Evolutionary conservation across 2,329 filamentous ascomycete genomes (phyloP).

Genomic region (Arthrobotrys iridis): DNA sequence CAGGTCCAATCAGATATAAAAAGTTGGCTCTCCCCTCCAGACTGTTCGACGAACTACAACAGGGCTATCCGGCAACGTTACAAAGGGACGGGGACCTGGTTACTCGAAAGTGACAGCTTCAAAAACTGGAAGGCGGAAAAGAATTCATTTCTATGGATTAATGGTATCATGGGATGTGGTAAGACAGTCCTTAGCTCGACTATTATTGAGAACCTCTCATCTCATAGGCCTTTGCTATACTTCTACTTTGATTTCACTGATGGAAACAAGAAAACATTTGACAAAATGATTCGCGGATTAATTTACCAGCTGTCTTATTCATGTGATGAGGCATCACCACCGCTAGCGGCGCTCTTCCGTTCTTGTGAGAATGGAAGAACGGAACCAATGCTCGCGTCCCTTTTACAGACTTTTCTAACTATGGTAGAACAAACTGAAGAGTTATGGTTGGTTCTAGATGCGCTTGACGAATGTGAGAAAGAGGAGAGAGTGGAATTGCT

Average conservation of each 20-base stretch:
- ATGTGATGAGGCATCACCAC: constrained; percentile 38
- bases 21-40: constrained; percentile 5
- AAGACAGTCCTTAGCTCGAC: constrained; percentile 63
- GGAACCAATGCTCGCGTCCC: constrained; percentile 57
- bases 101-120: constrained; percentile 59
- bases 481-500: neutral
- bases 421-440: constrained; percentile 58
- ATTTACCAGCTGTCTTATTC: constrained; percentile 60
- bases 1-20: too few species aligned
- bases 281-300: constrained; percentile 61
- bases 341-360: constrained; percentile 58
- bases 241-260: constrained; percentile 63
- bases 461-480: constrained; percentile 58
- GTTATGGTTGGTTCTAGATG: constrained; percentile 59
- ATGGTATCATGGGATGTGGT: constrained; percentile 63
- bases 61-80: neutral
- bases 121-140: constrained; percentile 59
- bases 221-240: constrained; percentile 53
- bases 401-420: constrained; percentile 56
- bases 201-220: constrained; percentile 59
- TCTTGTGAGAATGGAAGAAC: constrained; percentile 56
- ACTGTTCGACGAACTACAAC: neutral
- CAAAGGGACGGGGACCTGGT: constrained; percentile 57
- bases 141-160: constrained; percentile 61
- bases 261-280: constrained; percentile 60